Evolutionary conservation across 805 yeast genomes (phyloP).

Genomic region (Nakazawaea populi): DNA sequence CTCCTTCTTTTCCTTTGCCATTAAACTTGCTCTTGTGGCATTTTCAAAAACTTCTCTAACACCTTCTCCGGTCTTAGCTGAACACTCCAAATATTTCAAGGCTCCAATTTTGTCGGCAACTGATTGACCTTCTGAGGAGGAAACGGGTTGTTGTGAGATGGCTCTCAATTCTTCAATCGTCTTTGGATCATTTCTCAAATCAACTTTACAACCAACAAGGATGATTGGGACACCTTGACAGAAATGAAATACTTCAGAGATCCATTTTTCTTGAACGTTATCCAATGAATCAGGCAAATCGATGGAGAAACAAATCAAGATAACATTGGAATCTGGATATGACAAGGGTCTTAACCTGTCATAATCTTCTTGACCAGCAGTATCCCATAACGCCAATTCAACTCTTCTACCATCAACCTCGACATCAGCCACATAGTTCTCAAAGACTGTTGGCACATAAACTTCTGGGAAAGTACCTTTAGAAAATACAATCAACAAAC

Average conservation of each 20-base stretch:
- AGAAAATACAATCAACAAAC: conserved; percentile 78
- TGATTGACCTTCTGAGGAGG: conserved; percentile 75
- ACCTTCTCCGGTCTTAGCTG: conserved; percentile 87
- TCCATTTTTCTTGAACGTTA: conserved; percentile 95
- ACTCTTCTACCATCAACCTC: conserved; percentile 88
- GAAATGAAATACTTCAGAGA: conserved; percentile 87
- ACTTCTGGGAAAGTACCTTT: conserved; percentile 92
- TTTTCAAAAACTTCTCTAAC: conserved; percentile 90
- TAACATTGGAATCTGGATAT: conserved; percentile 90
- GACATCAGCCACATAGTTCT: conserved; percentile 95
- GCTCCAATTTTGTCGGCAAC: conserved; percentile 92
- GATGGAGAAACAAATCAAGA: conserved; percentile 84
- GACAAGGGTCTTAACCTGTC: conserved; percentile 89
- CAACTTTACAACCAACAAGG: conserved; percentile 87
- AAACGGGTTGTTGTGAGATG: conserved; percentile 74
- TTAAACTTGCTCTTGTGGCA: conserved; percentile 86
- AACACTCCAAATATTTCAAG: conserved; percentile 80
- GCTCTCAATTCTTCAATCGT: conserved; percentile 71
- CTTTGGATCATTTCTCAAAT: conserved; percentile 76
- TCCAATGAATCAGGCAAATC: conserved; percentile 90
- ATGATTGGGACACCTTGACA: conserved; percentile 93
- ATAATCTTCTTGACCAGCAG: conserved; percentile 98
- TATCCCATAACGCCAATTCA: conserved; percentile 95
- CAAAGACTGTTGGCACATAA: conserved; percentile 94
- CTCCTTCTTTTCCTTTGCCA: conserved; percentile 50